These are phyloP conservation scores for Petunia secreta DNA, from an alignment of 257 asterid species.

Conservation along the genomic window DNA sequence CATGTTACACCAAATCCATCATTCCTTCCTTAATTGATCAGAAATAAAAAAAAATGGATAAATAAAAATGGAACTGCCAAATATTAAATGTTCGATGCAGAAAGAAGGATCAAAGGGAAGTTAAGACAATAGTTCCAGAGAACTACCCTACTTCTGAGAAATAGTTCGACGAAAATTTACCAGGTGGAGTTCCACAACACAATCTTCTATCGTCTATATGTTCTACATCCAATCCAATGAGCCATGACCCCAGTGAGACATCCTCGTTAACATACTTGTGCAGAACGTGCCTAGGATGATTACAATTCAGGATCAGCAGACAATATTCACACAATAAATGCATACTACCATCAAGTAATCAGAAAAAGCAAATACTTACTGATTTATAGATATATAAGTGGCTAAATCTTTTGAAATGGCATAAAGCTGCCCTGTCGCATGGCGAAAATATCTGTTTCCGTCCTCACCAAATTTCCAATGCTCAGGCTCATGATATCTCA, in stretches of 20 bases:
- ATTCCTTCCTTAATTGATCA: not conserved
- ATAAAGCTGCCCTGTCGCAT: constrained; percentile 91
- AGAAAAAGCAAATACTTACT: constrained; percentile 49
- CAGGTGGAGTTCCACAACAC: constrained; percentile 98
- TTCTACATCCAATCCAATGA: constrained; percentile 90
- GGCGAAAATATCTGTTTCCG: constrained; percentile 92
- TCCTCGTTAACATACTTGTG: constrained; percentile 92
- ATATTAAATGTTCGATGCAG: not conserved
- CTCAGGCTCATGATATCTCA: constrained; percentile 92
- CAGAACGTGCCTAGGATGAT: constrained; percentile 59
- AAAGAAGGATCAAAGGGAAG: not conserved
- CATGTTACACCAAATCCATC: not conserved
- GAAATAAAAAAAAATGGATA: not conserved
- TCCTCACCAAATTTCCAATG: constrained; percentile 94
- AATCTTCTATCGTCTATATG: constrained; percentile 90
- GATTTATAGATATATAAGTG: constrained; percentile 74
- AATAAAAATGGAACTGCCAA: not conserved
- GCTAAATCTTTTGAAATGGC: constrained; percentile 92
- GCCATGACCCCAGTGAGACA: constrained; percentile 90
- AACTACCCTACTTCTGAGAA: not conserved
- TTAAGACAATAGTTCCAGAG: not conserved
- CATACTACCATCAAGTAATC: not conserved
- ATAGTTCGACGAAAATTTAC: constrained; percentile 41
- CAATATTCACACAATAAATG: not conserved
- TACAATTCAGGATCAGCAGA: constrained; percentile 21